Conservation (phyloP, 352 stramenopile species). For the Pythium coloratum region DNA sequence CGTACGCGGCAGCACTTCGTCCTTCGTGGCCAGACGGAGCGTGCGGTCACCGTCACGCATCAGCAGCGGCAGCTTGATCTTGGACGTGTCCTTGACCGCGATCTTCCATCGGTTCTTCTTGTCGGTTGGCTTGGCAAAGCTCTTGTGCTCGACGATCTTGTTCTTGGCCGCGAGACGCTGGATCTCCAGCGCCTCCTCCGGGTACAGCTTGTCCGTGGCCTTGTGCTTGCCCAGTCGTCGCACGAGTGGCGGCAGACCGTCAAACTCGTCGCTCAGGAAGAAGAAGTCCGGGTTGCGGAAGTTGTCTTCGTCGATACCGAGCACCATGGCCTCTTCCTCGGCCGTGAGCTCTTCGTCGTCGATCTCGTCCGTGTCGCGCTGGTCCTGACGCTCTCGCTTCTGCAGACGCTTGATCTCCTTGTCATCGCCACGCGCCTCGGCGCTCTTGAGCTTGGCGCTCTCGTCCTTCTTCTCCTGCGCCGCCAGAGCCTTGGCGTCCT, state of each 20-base stretch:
- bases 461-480: constrained; percentile 40
- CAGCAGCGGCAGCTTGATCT: constrained; percentile 74
- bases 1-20: constrained; percentile 75
- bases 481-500: constrained; percentile 53
- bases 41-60: constrained; percentile 54
- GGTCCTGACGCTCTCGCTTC: constrained; percentile 50
- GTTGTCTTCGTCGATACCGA: constrained; percentile 64
- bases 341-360: constrained; percentile 58
- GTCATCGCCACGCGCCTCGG: constrained; percentile 47
- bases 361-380: constrained; percentile 38
- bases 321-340: constrained; percentile 52
- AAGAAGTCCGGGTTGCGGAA: constrained; percentile 87
- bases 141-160: constrained; percentile 68
- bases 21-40: constrained; percentile 70
- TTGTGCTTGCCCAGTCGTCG: constrained; percentile 82
- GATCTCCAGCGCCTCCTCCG: constrained; percentile 73
- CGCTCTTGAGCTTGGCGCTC: constrained; percentile 43
- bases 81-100: constrained; percentile 82
- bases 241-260: constrained; percentile 74
- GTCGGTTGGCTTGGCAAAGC: constrained; percentile 70
- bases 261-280: constrained; percentile 83
- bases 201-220: constrained; percentile 77
- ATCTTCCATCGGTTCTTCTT: constrained; percentile 70
- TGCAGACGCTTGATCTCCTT: constrained; percentile 61
- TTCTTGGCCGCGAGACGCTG: constrained; percentile 76